Conservation (phyloP, 2,329 filamentous ascomycete genomes). For the Cercospora citrullina region DNA sequence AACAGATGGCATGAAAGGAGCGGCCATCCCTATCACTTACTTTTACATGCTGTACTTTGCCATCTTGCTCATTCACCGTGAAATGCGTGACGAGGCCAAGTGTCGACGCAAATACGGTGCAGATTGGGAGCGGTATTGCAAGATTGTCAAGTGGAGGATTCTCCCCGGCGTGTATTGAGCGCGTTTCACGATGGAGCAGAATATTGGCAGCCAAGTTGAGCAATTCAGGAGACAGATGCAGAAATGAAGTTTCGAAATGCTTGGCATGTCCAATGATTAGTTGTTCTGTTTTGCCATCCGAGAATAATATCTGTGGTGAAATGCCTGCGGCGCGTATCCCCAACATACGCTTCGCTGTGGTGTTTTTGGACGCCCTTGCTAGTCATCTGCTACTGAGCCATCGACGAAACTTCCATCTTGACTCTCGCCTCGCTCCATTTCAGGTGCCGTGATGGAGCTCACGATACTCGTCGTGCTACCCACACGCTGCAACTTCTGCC, state of each 20-base stretch:
- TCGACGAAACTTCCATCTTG: slow-evolving; percentile 42
- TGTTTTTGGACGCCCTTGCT: not conserved
- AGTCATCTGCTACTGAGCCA: slow-evolving; percentile 36
- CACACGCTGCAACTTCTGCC: slow-evolving; percentile 41
- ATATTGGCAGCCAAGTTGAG: not conserved
- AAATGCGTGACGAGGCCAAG: slow-evolving; percentile 85
- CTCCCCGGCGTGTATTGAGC: slow-evolving; percentile 77
- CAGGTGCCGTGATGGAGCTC: slow-evolving; percentile 30
- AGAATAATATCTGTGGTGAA: not conserved
- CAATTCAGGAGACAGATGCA: not conserved
- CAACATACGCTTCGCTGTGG: not conserved
- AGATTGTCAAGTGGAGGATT: slow-evolving; percentile 77
- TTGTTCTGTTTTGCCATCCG: not conserved
- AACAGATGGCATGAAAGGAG: slow-evolving; percentile 65
- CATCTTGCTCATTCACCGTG: slow-evolving; percentile 79
- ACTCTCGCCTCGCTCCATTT: slow-evolving; percentile 38
- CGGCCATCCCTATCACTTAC: slow-evolving; percentile 86
- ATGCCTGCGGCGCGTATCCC: not conserved
- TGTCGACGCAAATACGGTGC: slow-evolving; percentile 87
- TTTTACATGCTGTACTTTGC: slow-evolving; percentile 95
- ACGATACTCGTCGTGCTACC: slow-evolving; percentile 39
- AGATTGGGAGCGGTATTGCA: slow-evolving; percentile 88
- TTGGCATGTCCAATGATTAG: not conserved
- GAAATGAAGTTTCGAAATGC: not conserved
- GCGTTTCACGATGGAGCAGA: not conserved